Percentiles rank a stretch among this genome's conserved stretches.
phyloP scores from a whole-genome alignment of 768 basidiomycete species.

The Candolleomyces efflorescens region DNA sequence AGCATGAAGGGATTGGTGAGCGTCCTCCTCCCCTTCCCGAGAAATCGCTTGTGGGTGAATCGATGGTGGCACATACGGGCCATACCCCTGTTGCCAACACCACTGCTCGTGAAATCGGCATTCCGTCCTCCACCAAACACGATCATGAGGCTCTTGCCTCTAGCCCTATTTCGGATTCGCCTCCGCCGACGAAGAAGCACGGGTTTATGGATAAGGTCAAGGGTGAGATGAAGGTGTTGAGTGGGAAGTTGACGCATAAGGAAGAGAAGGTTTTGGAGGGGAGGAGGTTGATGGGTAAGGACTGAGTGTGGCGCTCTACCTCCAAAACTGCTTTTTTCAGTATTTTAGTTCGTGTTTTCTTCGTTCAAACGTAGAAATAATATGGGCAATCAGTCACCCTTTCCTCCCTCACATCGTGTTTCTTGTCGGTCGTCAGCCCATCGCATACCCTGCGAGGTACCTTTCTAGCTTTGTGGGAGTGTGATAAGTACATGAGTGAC shows the following conservation, averaged over 20 bases:
- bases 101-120: not conserved
- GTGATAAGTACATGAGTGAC: too few species aligned
- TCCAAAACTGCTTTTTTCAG: not conserved
- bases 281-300: constrained; percentile 28
- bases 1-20: not conserved
- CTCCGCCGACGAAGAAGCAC: constrained; percentile 14
- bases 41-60: not conserved
- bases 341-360: not conserved
- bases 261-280: constrained; percentile 35
- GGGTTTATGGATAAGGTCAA: constrained; percentile 33
- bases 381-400: too few species aligned
- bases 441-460: too few species aligned
- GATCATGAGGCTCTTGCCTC: not conserved
- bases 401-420: too few species aligned
- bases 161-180: not conserved
- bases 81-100: not conserved
- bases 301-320: constrained; percentile 3
- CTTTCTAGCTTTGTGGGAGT: too few species aligned
- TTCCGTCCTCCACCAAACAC: not conserved
- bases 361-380: not conserved
- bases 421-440: too few species aligned
- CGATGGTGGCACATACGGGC: not conserved
- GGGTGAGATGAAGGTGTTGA: constrained; percentile 36
- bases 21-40: not conserved
- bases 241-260: constrained; percentile 31